Base-by-base conservation (phyloP, 345 rosid species). In the Gossypium rotundifolium region DNA sequence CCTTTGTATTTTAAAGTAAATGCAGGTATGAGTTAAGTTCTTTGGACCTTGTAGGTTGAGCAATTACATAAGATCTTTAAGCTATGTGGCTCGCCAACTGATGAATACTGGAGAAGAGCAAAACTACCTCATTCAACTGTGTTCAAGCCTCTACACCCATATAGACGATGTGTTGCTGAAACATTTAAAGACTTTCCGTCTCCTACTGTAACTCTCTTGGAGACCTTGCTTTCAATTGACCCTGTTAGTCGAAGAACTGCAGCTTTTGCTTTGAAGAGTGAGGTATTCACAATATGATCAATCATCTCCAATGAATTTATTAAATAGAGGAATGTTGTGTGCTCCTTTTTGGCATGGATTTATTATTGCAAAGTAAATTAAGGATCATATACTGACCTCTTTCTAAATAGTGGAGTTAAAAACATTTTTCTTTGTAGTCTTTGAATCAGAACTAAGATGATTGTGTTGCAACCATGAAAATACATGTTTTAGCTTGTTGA, bases 61-160 rank as follows among this genome's bases (percentile, higher is more conserved):
- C 98, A 94, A 74, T 69, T 92, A 87, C 98, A 94, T 75, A 90
- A 88, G 82, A 94, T 92, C 74, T 90, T 92, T 82, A 92, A 86
- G 91, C 88, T 94, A 11, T 94, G 98, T 55, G 97, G 98, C 76
- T 92, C 98, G 25, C 98, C 98, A 27, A 76, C 93, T 2, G 96
- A 90, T 9, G 88, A 82, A 75, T 90, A 87, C 72, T 94, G 98
- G 97, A 89, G 78, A 71, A 87, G 79, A 77, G 69, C 85, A n/a
- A 89, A 90, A 74, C 73, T 94, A 70, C 92, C 85, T 18, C 84
- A 87, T 84, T 70, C 84, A 54, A 83, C 97, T 53, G 89, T 85
- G 4, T 89, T 94, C 85, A 90, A 84, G 84, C 90, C 97, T 23
- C 88, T 84, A 7, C 91, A 87, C 71, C 92, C 92, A 20, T 94